Conservation (phyloP, 495 filamentous ascomycete genomes). For the Penicillium atrosanguineum region DNA sequence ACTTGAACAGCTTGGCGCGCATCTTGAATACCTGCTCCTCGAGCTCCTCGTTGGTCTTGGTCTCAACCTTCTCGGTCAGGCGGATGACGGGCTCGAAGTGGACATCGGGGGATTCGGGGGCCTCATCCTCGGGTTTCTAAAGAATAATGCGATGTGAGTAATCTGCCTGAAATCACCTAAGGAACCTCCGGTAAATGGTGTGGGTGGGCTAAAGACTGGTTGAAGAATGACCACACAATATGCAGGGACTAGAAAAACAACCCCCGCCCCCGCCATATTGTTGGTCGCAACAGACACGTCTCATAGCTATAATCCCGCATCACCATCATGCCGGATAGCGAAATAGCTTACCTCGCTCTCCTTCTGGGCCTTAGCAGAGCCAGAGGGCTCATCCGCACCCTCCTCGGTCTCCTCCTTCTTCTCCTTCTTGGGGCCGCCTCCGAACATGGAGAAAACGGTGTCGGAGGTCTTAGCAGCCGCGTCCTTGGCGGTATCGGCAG, state of each 20-base stretch:
- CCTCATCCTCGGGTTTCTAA: constrained; percentile 50
- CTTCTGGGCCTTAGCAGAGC: constrained; percentile 82
- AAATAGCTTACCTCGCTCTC: constrained; percentile 46
- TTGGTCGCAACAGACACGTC: background rate
- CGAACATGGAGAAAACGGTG: constrained; percentile 96
- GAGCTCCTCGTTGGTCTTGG: constrained; percentile 96
- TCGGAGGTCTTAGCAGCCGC: constrained; percentile 60
- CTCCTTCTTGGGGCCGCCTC: constrained; percentile 79
- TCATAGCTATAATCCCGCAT: background rate
- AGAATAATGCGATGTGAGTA: background rate
- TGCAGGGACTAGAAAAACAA: constrained; percentile 5
- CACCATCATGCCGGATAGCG: constrained; percentile 9
- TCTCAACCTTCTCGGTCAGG: constrained; percentile 92
- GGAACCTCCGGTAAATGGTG: background rate
- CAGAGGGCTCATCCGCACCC: constrained; percentile 73
- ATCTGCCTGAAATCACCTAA: background rate
- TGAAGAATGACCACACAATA: constrained; percentile 4
- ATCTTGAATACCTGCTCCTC: constrained; percentile 99
- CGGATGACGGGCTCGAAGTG: constrained; percentile 96
- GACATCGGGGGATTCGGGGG: constrained; percentile 82
- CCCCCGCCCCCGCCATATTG: constrained; percentile 3
- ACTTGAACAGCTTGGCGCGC: constrained; percentile 99
- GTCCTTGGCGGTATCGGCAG: constrained; percentile 46
- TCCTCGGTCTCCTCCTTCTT: constrained; percentile 81
- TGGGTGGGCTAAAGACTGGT: background rate